Evolutionary conservation across 1,139 yeast genomes (phyloP).

Genomic region (Spathaspora sp.): DNA sequence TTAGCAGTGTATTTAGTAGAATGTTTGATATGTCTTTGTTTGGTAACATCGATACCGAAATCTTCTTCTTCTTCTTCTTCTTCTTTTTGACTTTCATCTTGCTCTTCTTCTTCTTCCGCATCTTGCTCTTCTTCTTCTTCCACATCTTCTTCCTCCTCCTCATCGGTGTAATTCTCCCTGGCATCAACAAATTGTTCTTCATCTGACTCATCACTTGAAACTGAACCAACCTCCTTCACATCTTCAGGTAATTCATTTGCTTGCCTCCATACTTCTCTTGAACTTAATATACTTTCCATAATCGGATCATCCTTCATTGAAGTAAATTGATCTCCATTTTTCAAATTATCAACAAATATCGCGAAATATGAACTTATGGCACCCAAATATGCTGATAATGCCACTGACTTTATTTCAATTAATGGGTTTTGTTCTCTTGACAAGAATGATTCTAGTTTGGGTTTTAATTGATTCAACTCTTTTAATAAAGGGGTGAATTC

Average conservation of each 20-base stretch:
- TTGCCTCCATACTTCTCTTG: slow-evolving; percentile 90
- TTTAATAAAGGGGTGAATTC: slow-evolving; percentile 77
- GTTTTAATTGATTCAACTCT: slow-evolving; percentile 55
- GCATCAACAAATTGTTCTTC: slow-evolving; percentile 30
- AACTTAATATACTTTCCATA: slow-evolving; percentile 78
- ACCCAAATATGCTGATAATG: slow-evolving; percentile 76
- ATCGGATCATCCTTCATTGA: slow-evolving; percentile 84
- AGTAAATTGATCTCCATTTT: slow-evolving; percentile 51
- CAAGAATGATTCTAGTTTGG: slow-evolving; percentile 35
- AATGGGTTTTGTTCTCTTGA: slow-evolving; percentile 30
- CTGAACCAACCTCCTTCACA: slow-evolving; percentile 17
- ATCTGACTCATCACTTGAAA: slow-evolving; percentile 19
- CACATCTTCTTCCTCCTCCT: slow-evolving; percentile 19
- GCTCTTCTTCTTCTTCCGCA: slow-evolving; percentile 4
- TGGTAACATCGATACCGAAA: slow-evolving; percentile 46
- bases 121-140: slow-evolving; percentile 16
- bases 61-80: slow-evolving; percentile 22
- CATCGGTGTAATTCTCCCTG: slow-evolving; percentile 22
- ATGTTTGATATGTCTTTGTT: slow-evolving; percentile 46
- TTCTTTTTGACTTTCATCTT: not conserved
- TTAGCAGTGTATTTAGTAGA: slow-evolving; percentile 23
- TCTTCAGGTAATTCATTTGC: slow-evolving; percentile 49
- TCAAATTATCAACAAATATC: slow-evolving; percentile 56
- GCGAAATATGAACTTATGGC: slow-evolving; percentile 76
- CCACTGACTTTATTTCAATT: slow-evolving; percentile 54